phyloP scores from a whole-genome alignment of 495 filamentous ascomycete species.

The Clavariopsis aquatica region DNA sequence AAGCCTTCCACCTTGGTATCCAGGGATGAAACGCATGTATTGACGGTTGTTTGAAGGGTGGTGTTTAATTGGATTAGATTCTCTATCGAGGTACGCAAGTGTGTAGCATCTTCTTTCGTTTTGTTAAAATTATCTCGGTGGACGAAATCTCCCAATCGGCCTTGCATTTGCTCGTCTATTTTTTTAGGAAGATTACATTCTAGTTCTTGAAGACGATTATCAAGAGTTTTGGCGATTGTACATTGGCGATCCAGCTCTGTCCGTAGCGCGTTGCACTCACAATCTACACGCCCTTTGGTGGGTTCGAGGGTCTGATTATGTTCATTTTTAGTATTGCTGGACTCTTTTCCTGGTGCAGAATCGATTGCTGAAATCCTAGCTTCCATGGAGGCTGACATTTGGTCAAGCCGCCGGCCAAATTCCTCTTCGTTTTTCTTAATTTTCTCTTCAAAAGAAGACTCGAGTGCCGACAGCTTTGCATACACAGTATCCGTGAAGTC shows the following conservation, averaged over 20 bases:
- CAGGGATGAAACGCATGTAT: not conserved
- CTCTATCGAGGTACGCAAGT: not conserved
- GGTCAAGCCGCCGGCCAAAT: not conserved
- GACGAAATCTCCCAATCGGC: not conserved
- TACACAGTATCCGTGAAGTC: not conserved
- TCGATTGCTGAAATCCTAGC: not conserved
- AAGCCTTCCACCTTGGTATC: too few species aligned
- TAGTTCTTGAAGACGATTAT: not conserved
- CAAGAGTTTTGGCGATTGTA: not conserved
- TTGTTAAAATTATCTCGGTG: not conserved
- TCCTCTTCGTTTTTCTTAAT: not conserved
- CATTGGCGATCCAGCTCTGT: not conserved
- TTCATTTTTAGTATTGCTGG: not conserved
- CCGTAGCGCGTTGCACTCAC: not conserved
- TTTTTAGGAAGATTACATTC: not conserved
- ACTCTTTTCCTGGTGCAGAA: not conserved
- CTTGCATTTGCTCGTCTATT: not conserved
- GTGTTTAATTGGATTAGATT: not conserved
- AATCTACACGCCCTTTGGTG: not conserved
- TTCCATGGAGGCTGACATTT: not conserved
- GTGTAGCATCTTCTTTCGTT: not conserved
- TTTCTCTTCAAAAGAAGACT: not conserved
- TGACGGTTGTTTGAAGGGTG: not conserved
- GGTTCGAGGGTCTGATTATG: not conserved
- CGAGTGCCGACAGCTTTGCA: not conserved